Evolutionary conservation across 768 basidiomycete species (phyloP), one percentile per base, ranked within the genome.

Genomic region (Coprinopsis strossmayeri): DNA sequence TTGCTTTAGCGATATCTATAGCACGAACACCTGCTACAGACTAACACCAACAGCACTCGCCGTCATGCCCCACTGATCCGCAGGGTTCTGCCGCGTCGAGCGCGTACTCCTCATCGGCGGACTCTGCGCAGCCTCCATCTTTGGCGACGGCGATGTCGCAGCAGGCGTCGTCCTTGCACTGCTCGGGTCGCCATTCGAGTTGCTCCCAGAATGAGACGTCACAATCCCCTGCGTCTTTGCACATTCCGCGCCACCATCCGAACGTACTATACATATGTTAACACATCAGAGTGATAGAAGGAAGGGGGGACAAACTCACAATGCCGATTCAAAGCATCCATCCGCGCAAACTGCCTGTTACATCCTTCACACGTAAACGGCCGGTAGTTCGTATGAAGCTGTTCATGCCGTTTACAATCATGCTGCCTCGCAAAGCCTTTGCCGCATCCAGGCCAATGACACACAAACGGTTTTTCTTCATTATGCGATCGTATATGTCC

Each of bases 381-480:
- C 20, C 93, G 72, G 59, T 91, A 86, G 57, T 95, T 94, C 50
- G 89, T 83, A 63, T 98, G 94, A 34, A 98, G 73, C 55, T 93
- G 87, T 65, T 96, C 94, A 58, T 98, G 95, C 2, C 93, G 80
- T 62, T 95, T 97, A 68, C 94, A 96, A 63, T 98, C 94, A 59
- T 96, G 94, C 63, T 95, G 91, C 48, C 93, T 68, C 23, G 89
- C 93, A 54, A 96, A 94, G 20, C 93, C 91, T 67, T 96, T 95
- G 23, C 83, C 85, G 60, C 93, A 97, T 20, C 91, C 92, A 1
- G 91, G 90, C 84, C 91, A 95, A 58, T 88, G 84, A 69, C 93
- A 97, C 64, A 86, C 81, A 74, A 92, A 97, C 26, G 93, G 93
- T 53, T 91, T 85, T 66, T 95, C 91, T 64, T 94, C 93, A 52